Percentiles rank a stretch among this genome's conserved stretches.
phyloP scores from a whole-genome alignment of 2,329 filamentous ascomycete species.

The Fusarium algeriense region DNA sequence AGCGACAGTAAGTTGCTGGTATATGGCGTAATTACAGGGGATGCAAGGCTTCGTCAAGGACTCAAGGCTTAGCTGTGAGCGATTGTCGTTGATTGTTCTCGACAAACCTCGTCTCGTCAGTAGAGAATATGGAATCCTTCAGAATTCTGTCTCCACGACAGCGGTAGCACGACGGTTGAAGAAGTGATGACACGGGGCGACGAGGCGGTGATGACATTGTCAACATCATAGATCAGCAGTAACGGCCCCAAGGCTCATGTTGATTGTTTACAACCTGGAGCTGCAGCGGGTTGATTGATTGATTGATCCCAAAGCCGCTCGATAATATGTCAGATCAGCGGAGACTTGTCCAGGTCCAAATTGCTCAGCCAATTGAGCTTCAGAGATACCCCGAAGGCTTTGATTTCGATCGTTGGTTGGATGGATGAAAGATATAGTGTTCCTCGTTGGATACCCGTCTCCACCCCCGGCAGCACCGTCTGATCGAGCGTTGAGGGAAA shows the following conservation, averaged over 20 bases:
- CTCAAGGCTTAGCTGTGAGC: conserved; percentile 25
- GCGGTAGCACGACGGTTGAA: conserved; percentile 9
- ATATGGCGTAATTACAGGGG: conserved; percentile 47
- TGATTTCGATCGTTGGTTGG: conserved; percentile 26
- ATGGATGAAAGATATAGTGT: conserved; percentile 5
- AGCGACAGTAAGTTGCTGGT: conserved; percentile 28
- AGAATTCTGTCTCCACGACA: conserved; percentile 9
- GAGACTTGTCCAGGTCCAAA: conserved; percentile 13
- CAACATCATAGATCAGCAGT: background rate
- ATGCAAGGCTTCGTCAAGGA: conserved; percentile 40
- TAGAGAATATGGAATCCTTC: conserved; percentile 12
- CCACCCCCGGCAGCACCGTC: conserved; percentile 28
- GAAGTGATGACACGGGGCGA: background rate
- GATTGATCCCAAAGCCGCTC: conserved; percentile 9
- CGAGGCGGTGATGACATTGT: conserved; percentile 6
- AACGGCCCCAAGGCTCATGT: conserved; percentile 4
- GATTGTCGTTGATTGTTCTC: conserved; percentile 31
- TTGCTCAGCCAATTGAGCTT: conserved; percentile 19
- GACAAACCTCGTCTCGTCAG: background rate
- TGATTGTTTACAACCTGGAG: conserved; percentile 30
- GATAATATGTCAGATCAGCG: conserved; percentile 41
- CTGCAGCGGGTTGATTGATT: conserved; percentile 6
- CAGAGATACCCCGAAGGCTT: conserved; percentile 15
- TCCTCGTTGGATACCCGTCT: conserved; percentile 20
- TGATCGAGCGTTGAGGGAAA: conserved; percentile 20